Evolutionary conservation across 352 stramenopile species (phyloP), one percentile per base, ranked within the genome.

Genomic region (Globisporangium lucens): DNA sequence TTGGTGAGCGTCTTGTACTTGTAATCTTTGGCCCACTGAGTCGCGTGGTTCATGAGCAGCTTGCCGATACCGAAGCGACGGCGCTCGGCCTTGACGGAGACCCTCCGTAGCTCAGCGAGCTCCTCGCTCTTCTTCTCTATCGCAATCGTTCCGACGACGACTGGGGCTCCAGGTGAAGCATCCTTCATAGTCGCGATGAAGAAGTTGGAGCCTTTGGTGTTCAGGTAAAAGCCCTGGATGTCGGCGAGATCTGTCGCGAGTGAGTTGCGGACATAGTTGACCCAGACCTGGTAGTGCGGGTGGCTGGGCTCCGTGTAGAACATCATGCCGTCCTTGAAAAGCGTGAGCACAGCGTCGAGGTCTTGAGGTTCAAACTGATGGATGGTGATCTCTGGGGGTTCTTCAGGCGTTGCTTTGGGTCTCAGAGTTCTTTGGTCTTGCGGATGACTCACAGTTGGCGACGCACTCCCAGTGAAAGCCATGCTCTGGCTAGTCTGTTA

Each of bases 121-220:
- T 24, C 43, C 12, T 59, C 24, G 22, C 10, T 49, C 24, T 38
- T 58, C 15, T n/a, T 38, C 62, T 69, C 52, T 9, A 72, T 24
- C 5, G 36, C 66, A 12, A 72, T 63, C 6, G 53, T 65, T 1
- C 67, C 67, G 4, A 72, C 53, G 33, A 65, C n/a, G n/a, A n/a
- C n/a, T n/a, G n/a, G n/a, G n/a, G n/a, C n/a, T n/a, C n/a, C n/a
- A n/a, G n/a, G n/a, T n/a, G n/a, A n/a, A n/a, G n/a, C n/a, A n/a
- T n/a, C 57, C 62, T 35, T 36, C 1, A 58, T 46, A 1, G 70
- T 71, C 10, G 69, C 71, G 13, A 77, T 67, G 60, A 68, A 83
- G 58, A 75, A 79, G 35, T 75, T 63, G 9, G 71, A 75, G 20
- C 75, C 73, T 8, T 27, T 6, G 3, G 43, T 20, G 6, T 46